These are phyloP conservation scores for Trichosanthes truncata DNA, from an alignment of 306 rosid genomes.

Conservation along the genomic window DNA sequence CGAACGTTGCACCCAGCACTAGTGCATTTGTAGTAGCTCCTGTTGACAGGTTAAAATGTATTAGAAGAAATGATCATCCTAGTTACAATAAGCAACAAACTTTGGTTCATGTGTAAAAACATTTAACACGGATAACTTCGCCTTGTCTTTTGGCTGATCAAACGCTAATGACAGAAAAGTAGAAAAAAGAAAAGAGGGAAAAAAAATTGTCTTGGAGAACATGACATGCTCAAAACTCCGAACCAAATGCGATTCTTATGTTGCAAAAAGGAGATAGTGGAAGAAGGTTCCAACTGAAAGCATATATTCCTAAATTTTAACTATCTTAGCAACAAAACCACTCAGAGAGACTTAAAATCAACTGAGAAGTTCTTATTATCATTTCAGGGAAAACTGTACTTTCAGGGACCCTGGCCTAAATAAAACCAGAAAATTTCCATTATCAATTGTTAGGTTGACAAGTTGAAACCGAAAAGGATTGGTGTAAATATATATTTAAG, in stretches of 20 bases:
- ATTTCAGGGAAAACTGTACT: background rate
- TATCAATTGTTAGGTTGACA: background rate
- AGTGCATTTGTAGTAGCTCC: conserved; percentile 98
- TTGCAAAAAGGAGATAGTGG: background rate
- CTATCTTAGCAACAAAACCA: background rate
- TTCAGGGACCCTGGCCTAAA: background rate
- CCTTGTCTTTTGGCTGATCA: background rate
- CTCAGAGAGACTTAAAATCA: background rate
- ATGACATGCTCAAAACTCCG: background rate
- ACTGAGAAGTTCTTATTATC: background rate
- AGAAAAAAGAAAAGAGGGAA: background rate
- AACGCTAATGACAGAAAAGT: background rate
- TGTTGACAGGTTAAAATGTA: conserved; percentile 20
- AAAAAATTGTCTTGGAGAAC: background rate
- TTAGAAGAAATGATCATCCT: conserved; percentile 6
- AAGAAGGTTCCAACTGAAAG: background rate
- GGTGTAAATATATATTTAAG: background rate
- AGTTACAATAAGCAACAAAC: background rate
- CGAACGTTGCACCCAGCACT: conserved; percentile 84
- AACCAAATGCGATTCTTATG: background rate
- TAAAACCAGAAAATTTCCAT: background rate
- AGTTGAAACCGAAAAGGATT: background rate
- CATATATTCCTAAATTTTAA: background rate
- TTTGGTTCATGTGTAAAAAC: background rate
- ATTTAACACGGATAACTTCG: background rate